Conservation (phyloP, 2,329 filamentous ascomycete genomes). For the Neoarthrinium moseri region DNA sequence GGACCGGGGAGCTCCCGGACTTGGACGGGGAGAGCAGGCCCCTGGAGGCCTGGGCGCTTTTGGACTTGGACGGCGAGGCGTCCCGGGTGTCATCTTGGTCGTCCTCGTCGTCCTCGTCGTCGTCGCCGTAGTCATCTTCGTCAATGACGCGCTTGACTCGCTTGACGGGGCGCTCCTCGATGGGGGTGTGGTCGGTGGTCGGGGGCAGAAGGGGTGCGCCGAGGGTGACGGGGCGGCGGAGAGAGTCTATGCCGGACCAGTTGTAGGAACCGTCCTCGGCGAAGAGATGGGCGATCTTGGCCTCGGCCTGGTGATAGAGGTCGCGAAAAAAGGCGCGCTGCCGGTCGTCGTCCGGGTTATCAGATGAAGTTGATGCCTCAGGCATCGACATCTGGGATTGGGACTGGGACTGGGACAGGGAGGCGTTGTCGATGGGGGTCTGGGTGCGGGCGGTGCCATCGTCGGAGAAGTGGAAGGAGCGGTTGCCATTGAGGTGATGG, state of each 20-base stretch:
- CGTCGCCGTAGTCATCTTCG: constrained; percentile 83
- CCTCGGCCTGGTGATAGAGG: constrained; percentile 74
- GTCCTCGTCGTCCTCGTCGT: constrained; percentile 74
- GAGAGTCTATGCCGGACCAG: constrained; percentile 50
- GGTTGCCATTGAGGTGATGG: constrained; percentile 44
- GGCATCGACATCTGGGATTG: constrained; percentile 46
- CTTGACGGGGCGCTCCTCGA: constrained; percentile 65
- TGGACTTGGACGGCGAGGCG: constrained; percentile 50
- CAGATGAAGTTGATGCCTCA: constrained; percentile 50
- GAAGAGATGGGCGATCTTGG: constrained; percentile 76
- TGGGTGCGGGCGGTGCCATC: constrained; percentile 54
- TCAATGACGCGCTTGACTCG: constrained; percentile 76
- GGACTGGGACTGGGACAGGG: no score
- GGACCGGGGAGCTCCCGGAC: constrained; percentile 65
- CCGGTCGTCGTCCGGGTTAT: constrained; percentile 65
- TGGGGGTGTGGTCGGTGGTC: constrained; percentile 57
- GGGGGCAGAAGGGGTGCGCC: constrained; percentile 46
- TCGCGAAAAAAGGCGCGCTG: constrained; percentile 74
- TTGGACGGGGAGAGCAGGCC: constrained; percentile 67
- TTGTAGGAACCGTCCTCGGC: constrained; percentile 54
- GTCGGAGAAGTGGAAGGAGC: constrained; percentile 58
- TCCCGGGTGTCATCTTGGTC: constrained; percentile 61
- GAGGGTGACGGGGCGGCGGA: constrained; percentile 42
- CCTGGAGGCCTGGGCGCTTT: constrained; percentile 49
- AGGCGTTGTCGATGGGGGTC: constrained; percentile 51